Conservation (phyloP, 2,329 filamentous ascomycete species). For the Phoma herbarum region DNA sequence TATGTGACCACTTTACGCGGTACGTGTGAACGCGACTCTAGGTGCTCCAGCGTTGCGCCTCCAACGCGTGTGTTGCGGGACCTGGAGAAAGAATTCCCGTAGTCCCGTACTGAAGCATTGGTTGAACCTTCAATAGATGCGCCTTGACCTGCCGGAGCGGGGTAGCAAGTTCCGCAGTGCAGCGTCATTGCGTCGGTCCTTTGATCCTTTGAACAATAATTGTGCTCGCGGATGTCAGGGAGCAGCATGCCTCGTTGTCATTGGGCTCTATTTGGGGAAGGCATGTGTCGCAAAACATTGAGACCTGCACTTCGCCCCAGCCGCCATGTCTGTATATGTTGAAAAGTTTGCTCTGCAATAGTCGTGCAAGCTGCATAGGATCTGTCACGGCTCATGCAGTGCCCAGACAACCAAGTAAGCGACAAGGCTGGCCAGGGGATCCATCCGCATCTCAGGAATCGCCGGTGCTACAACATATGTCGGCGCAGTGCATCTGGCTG, state of each 20-base stretch:
- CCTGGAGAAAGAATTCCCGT: slow-evolving; percentile 22
- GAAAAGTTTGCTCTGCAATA: slow-evolving; percentile 43
- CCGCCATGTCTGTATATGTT: slow-evolving; percentile 33
- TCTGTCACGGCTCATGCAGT: slow-evolving; percentile 31
- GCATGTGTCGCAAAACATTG: slow-evolving; percentile 35
- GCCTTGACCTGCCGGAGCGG: slow-evolving; percentile 33
- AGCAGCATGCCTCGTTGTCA: slow-evolving; percentile 18
- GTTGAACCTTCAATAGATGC: slow-evolving; percentile 26
- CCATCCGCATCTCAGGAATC: slow-evolving; percentile 21
- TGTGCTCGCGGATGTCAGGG: slow-evolving; percentile 26
- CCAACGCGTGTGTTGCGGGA: slow-evolving; percentile 18
- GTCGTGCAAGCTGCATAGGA: slow-evolving; percentile 37
- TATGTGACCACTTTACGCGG: slow-evolving; percentile 17
- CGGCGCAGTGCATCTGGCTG: slow-evolving; percentile 18
- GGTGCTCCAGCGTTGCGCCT: slow-evolving; percentile 9
- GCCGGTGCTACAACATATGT: slow-evolving; percentile 16
- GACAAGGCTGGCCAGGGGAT: slow-evolving; percentile 19
- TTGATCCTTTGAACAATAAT: slow-evolving; percentile 30
- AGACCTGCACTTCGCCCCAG: slow-evolving; percentile 38
- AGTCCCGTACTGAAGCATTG: slow-evolving; percentile 32
- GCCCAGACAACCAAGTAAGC: slow-evolving; percentile 21
- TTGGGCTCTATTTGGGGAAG: slow-evolving; percentile 21
- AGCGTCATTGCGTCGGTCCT: slow-evolving; percentile 34
- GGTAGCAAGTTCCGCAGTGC: slow-evolving; percentile 28
- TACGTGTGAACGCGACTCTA: slow-evolving; percentile 18